These are phyloP conservation scores for Prunus dulcis DNA, from an alignment of 306 rosid species.

Conservation along the genomic window DNA sequence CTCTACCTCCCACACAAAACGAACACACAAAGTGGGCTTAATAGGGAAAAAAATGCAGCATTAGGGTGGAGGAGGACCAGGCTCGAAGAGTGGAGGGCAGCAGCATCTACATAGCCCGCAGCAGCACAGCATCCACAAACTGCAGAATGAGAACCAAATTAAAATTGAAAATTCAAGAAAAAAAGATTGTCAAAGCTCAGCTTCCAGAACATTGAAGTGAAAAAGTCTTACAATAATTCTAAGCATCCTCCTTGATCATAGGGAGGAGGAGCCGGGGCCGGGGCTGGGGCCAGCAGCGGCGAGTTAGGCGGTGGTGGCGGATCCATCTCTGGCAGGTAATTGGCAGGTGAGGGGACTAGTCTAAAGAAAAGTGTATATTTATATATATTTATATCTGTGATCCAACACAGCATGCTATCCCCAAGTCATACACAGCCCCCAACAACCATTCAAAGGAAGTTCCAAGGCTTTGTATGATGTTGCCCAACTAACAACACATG, in stretches of 20 bases:
- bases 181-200: background rate
- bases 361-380: background rate
- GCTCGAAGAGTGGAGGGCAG: slow-evolving; percentile 63
- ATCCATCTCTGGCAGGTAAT: slow-evolving; percentile 39
- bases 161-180: background rate
- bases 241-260: slow-evolving; percentile 45
- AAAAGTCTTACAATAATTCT: slow-evolving; percentile 45
- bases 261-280: slow-evolving; percentile 37
- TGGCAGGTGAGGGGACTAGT: background rate
- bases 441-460: slow-evolving; percentile 66
- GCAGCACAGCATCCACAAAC: slow-evolving; percentile 74
- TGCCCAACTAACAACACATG: slow-evolving; percentile 38
- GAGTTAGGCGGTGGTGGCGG: slow-evolving; percentile 34
- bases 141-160: slow-evolving; percentile 27
- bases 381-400: slow-evolving; percentile 4
- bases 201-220: background rate
- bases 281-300: slow-evolving; percentile 41
- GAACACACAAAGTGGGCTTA: background rate
- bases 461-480: background rate
- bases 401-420: slow-evolving; percentile 26
- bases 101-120: slow-evolving; percentile 70
- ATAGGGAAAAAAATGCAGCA: slow-evolving; percentile 10
- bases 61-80: slow-evolving; percentile 66
- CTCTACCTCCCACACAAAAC: background rate
- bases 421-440: slow-evolving; percentile 25